A percentile compares a stretch with the other conserved stretches of the same genome.
Evolutionary conservation across 202 grass and related monocot genomes (phyloP).

Genomic region (Panicum virgatum): DNA sequence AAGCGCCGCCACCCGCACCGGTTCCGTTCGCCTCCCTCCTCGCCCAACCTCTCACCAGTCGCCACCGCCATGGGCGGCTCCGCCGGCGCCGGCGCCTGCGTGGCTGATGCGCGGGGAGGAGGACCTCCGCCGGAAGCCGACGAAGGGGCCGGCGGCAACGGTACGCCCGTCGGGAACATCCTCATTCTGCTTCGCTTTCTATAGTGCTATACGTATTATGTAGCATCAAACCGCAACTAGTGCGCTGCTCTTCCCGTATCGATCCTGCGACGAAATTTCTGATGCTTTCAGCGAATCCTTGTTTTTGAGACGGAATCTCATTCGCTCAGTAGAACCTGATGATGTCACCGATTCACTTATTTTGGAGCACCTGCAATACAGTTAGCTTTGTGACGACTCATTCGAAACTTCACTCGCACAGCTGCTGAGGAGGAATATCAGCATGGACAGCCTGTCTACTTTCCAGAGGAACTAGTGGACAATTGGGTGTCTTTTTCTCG

Average conservation of each 20-base stretch:
- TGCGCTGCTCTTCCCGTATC: background rate
- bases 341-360: background rate
- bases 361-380: background rate
- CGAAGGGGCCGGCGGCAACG: background rate
- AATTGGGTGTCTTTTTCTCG: constrained; percentile 10
- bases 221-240: too few relatives aligned
- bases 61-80: background rate
- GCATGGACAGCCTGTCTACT: constrained; percentile 61
- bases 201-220: too few relatives aligned
- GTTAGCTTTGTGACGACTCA: background rate
- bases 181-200: background rate
- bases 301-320: background rate
- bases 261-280: background rate
- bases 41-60: background rate
- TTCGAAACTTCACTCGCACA: background rate
- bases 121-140: background rate
- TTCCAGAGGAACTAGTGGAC: constrained; percentile 56
- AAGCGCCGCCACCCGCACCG: too few relatives aligned
- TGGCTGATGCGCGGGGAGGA: background rate
- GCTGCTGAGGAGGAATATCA: background rate
- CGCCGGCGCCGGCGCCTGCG: background rate
- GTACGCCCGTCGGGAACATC: background rate
- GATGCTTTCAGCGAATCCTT: background rate
- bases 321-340: background rate
- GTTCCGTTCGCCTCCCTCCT: too few relatives aligned